Evolutionary conservation across 352 stramenopile genomes (phyloP), one percentile per base, ranked within the genome.

Genomic region (Phytopythium litorale): DNA sequence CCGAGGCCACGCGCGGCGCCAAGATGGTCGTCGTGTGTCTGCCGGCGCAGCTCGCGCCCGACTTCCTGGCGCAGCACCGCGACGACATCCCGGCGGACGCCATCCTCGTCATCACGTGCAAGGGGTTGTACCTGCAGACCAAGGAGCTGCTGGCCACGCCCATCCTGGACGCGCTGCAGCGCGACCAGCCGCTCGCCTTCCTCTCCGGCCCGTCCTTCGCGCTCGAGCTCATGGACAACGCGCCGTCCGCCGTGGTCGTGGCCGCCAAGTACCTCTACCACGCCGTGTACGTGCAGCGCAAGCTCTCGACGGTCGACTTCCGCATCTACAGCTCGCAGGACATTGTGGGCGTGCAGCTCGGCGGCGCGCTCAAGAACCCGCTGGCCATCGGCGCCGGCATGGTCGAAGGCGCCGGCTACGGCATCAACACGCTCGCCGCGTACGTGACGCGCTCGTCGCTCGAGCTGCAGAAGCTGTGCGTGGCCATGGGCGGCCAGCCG

Each of bases 361-460:
- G 97, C 46, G 97, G 97, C 9, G 97, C 96, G 16, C 87, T 99
- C 46, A 99, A 99, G 76, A 99, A 99, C 75, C 95, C 98, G 3
- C 92, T 99, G 71, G 97, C 97, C 12, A 92, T 99, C 46, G 97
- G 94, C 42, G 96, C 96, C 38, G 97, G 97, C 33, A 99, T 99
- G 94, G 97, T 97, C 67, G 96, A 99, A 76, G 97, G 97, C 33
- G 79, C 98, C 1, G 97, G 95, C 54, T 88, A 98, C 38, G 96
- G 96, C 48, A 98, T 97, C 56, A 99, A 99, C 67, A 98, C 94
- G 32, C 78, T 97, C 68, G 94, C 95, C 19, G 94, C 90, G 11
- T 92, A 98, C 59, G 96, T 99, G 21, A 99, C 97, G 15, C 87
- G 96, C 59, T 97, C 96, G 57, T 98, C 91, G 58, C 86, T 92